Evolutionary conservation across 768 basidiomycete genomes (phyloP).

Genomic region (Infundibulicybe gibba): DNA sequence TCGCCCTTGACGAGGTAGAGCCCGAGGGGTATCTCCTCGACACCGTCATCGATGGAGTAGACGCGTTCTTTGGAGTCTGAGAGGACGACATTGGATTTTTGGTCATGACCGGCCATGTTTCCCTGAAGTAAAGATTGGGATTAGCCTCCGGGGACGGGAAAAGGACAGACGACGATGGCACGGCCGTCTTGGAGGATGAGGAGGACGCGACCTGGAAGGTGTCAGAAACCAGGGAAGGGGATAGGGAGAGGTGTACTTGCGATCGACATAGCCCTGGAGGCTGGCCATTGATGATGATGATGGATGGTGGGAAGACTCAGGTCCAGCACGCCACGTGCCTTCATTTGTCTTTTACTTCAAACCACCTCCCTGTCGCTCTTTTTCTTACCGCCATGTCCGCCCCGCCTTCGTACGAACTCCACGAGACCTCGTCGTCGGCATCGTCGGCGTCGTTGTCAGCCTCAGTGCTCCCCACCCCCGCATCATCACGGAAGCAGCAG

Average conservation of each 20-base stretch:
- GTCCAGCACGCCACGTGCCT: slow-evolving; percentile 13
- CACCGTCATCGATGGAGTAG: slow-evolving; percentile 86
- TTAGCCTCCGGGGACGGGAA: slow-evolving; percentile 1
- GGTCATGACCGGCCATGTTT: slow-evolving; percentile 87
- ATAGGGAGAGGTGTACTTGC: slow-evolving; percentile 33
- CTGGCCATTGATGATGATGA: slow-evolving; percentile 61
- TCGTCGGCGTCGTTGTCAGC: slow-evolving; percentile 1
- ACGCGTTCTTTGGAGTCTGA: slow-evolving; percentile 93
- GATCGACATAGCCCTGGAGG: slow-evolving; percentile 90
- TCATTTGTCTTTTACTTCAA: too few relatives aligned
- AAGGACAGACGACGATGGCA: slow-evolving; percentile 75
- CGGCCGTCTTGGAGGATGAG: slow-evolving; percentile 96
- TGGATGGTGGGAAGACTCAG: slow-evolving; percentile 12
- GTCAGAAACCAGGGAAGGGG: neutral
- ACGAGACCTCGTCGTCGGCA: slow-evolving; percentile 4
- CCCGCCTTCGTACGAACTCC: slow-evolving; percentile 7
- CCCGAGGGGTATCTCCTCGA: slow-evolving; percentile 92
- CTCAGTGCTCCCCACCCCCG: slow-evolving; percentile 54
- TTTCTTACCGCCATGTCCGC: slow-evolving; percentile 8
- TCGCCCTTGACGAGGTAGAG: slow-evolving; percentile 98
- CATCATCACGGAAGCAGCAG: slow-evolving; percentile 36
- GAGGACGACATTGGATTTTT: slow-evolving; percentile 94
- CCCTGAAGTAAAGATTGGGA: slow-evolving; percentile 48
- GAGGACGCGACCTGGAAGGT: slow-evolving; percentile 71
- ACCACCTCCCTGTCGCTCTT: neutral